Conservation (phyloP, 2,329 filamentous ascomycete species). For the Leptographium radiaticola region DNA sequence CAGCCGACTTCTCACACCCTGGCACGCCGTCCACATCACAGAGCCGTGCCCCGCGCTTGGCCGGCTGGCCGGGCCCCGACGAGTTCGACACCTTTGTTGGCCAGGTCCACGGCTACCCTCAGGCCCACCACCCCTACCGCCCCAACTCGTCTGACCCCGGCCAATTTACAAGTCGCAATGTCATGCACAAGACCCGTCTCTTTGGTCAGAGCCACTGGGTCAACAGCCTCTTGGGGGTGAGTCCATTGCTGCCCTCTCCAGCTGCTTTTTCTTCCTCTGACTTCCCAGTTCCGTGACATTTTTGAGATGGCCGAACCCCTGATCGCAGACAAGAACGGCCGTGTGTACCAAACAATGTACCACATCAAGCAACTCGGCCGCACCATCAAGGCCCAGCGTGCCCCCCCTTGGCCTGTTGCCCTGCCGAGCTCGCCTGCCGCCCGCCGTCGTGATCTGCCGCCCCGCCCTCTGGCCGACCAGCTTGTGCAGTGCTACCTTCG, state of each 20-base stretch:
- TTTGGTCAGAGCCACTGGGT: constrained; percentile 48
- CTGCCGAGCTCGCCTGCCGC: constrained; percentile 12
- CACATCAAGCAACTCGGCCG: constrained; percentile 39
- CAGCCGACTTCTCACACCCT: not conserved
- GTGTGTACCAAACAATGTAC: constrained; percentile 22
- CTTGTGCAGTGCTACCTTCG: constrained; percentile 40
- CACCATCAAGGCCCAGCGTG: constrained; percentile 34
- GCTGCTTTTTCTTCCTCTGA: not conserved
- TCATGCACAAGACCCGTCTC: constrained; percentile 34
- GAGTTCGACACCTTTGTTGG: not conserved
- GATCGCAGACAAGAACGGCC: constrained; percentile 21
- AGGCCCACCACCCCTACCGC: not conserved
- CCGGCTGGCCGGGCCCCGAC: not conserved
- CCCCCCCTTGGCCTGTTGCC: not conserved
- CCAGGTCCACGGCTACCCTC: not conserved
- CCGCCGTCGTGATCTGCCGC: constrained; percentile 25
- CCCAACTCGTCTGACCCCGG: not conserved
- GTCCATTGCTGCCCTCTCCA: constrained; percentile 10
- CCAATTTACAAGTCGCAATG: constrained; percentile 7
- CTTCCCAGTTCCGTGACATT: constrained; percentile 5
- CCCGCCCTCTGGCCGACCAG: constrained; percentile 30
- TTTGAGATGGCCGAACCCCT: constrained; percentile 4
- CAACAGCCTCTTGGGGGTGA: constrained; percentile 13
- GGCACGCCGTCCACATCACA: not conserved
- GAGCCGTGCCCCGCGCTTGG: not conserved